These are phyloP conservation scores for Russula earlei DNA, from an alignment of 768 basidiomycete species.

Conservation along the genomic window DNA sequence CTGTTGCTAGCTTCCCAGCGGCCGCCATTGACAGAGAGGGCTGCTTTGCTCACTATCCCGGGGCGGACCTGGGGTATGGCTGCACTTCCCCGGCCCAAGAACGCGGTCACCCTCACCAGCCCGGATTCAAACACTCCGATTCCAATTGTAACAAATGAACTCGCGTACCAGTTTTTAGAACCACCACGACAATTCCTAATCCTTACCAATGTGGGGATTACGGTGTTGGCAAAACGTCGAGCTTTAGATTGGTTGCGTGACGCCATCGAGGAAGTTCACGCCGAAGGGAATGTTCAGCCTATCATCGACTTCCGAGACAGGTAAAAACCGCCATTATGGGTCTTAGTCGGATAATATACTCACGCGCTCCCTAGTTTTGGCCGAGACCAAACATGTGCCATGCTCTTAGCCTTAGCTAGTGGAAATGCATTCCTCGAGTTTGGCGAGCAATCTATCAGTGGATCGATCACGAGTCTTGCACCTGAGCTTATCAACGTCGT, in stretches of 20 bases:
- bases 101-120: constrained; percentile 26
- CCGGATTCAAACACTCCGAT: constrained; percentile 30
- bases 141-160: constrained; percentile 62
- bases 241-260: constrained; percentile 78
- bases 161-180: constrained; percentile 74
- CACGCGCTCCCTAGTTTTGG: constrained; percentile 54
- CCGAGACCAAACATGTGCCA: constrained; percentile 84
- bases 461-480: constrained; percentile 42
- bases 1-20: constrained; percentile 32
- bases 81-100: constrained; percentile 33
- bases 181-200: constrained; percentile 75
- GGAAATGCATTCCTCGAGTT: constrained; percentile 73
- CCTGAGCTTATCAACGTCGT: constrained; percentile 61
- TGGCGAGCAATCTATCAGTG: constrained; percentile 36
- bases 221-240: constrained; percentile 69
- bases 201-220: constrained; percentile 78
- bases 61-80: constrained; percentile 83
- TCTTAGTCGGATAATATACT: constrained; percentile 7
- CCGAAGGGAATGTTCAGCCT: constrained; percentile 66
- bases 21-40: constrained; percentile 67
- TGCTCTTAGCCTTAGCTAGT: constrained; percentile 79
- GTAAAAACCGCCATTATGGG: constrained; percentile 24
- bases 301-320: constrained; percentile 77
- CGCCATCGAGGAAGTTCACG: constrained; percentile 73
- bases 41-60: constrained; percentile 65